Conservation (phyloP, 225 moss, liverwort and hornwort species). For the Sphagnum contortum region DNA sequence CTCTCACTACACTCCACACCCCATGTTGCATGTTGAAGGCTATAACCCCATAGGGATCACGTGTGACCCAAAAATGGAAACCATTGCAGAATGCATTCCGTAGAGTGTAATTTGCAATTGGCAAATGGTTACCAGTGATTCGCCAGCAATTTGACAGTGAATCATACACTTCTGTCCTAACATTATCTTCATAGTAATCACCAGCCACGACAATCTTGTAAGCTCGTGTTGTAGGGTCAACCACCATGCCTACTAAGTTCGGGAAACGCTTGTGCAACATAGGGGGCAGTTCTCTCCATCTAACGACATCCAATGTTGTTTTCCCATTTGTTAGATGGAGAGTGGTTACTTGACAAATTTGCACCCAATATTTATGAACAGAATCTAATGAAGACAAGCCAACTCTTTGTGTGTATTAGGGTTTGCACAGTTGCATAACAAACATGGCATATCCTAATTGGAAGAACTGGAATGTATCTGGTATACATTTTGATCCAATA, state of each 20-base stretch:
- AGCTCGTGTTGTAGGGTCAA: slow-evolving; percentile 69
- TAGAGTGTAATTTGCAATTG: slow-evolving; percentile 93
- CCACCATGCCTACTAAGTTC: slow-evolving; percentile 98
- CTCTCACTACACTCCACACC: slow-evolving; percentile 93
- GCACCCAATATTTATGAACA: too few species aligned
- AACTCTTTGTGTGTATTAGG: too few species aligned
- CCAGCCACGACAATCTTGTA: slow-evolving; percentile 99
- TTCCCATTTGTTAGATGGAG: too few species aligned
- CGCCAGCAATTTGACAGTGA: slow-evolving; percentile 79
- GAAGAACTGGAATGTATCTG: too few species aligned
- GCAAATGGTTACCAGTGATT: slow-evolving; percentile 87
- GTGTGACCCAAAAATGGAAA: slow-evolving; percentile 93
- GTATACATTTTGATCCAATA: too few species aligned
- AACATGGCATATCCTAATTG: too few species aligned
- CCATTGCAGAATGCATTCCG: slow-evolving; percentile 97
- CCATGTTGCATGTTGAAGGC: slow-evolving; percentile 98
- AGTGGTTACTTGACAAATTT: too few species aligned
- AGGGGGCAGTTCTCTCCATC: slow-evolving; percentile 95
- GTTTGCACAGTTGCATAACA: too few species aligned
- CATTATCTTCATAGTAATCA: slow-evolving; percentile 96
- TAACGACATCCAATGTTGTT: slow-evolving; percentile 11
- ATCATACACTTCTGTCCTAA: slow-evolving; percentile 95
- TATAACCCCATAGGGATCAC: slow-evolving; percentile 92
- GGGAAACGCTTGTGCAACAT: slow-evolving; percentile 99
- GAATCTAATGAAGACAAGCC: too few species aligned